These are phyloP conservation scores for Pythium aristosporum DNA, from an alignment of 352 stramenopile species.

Conservation along the genomic window DNA sequence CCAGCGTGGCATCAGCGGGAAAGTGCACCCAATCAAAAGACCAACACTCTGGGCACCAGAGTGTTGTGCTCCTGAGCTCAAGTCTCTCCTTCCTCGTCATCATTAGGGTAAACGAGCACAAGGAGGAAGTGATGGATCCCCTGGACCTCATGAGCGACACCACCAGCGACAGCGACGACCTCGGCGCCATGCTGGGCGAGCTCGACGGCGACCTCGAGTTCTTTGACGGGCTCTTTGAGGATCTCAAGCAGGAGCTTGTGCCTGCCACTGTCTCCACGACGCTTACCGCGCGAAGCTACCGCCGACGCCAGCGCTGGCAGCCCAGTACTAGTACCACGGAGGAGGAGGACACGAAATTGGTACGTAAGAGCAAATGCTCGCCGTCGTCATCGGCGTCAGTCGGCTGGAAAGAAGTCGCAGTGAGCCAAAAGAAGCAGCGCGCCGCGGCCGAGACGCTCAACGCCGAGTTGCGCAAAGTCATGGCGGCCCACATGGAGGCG, in stretches of 20 bases:
- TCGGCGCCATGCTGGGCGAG: background rate
- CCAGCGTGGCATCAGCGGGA: background rate
- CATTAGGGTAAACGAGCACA: too few species aligned
- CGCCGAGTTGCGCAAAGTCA: background rate
- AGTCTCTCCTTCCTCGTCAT: background rate
- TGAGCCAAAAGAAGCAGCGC: background rate
- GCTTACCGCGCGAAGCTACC: background rate
- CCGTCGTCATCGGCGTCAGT: too few species aligned
- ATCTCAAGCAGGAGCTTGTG: background rate
- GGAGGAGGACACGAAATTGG: too few species aligned
- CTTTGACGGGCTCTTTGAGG: slow-evolving; percentile 6
- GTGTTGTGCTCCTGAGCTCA: background rate
- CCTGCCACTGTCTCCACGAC: background rate
- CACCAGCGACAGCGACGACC: background rate
- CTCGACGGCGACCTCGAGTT: slow-evolving; percentile 4
- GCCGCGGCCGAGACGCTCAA: background rate
- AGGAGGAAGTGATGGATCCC: too few species aligned
- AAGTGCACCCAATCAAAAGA: background rate
- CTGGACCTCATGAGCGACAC: too few species aligned
- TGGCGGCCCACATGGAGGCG: background rate
- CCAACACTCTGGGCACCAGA: background rate
- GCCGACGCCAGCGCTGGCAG: background rate
- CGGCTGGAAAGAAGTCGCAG: background rate
- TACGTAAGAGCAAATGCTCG: too few species aligned
- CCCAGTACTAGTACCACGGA: background rate